A percentile compares a stretch with the other conserved stretches of the same genome.
Conservation (phyloP, 441 rosid genomes). For the Populus hybrid region DNA sequence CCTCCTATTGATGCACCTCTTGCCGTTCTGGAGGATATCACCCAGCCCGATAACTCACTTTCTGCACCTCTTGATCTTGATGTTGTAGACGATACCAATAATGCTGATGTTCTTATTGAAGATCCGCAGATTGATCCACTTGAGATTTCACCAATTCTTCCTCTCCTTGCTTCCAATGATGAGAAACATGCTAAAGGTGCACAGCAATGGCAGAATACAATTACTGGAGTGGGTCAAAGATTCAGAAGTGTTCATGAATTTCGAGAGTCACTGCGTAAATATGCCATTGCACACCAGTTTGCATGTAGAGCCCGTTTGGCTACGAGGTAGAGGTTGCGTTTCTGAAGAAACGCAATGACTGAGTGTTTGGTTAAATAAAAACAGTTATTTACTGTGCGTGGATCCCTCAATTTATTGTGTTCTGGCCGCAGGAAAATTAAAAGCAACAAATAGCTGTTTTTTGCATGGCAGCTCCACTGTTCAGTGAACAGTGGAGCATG, state of each 20-base stretch:
- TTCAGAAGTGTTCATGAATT: slow-evolving; percentile 76
- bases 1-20: slow-evolving; percentile 39
- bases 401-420: too few species aligned
- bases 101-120: slow-evolving; percentile 36
- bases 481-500: too few species aligned
- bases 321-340: too few species aligned
- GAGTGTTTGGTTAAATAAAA: too few species aligned
- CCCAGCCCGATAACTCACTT: slow-evolving; percentile 43
- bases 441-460: too few species aligned
- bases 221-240: slow-evolving; percentile 88
- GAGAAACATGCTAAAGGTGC: slow-evolving; percentile 69
- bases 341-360: too few species aligned
- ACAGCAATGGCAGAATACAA: slow-evolving; percentile 82
- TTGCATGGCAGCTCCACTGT: too few species aligned
- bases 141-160: slow-evolving; percentile 50
- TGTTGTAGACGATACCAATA: slow-evolving; percentile 39
- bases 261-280: slow-evolving; percentile 73
- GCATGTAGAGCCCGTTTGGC: too few species aligned
- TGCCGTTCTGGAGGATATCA: slow-evolving; percentile 43
- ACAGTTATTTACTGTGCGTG: too few species aligned
- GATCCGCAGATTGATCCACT: slow-evolving; percentile 39
- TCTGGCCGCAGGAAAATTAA: too few species aligned
- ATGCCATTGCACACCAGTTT: slow-evolving; percentile 89
- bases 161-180: slow-evolving; percentile 39
- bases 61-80: slow-evolving; percentile 40